These are phyloP conservation scores for Fusarium protoensiforme DNA, from an alignment of 2,329 filamentous ascomycete genomes.

Conservation along the genomic window DNA sequence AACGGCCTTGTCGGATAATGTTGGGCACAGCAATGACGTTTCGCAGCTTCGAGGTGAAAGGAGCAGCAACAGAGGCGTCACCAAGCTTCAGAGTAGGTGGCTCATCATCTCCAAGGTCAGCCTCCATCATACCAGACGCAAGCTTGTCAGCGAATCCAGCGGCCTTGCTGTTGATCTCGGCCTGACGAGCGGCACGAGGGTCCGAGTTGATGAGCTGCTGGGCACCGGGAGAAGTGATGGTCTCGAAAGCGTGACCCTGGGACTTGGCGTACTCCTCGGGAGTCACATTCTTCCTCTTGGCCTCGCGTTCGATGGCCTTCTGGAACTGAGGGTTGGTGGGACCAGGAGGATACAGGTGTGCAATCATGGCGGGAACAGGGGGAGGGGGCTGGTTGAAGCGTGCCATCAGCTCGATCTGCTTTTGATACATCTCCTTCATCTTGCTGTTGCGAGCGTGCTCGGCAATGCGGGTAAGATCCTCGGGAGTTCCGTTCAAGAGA, in stretches of 20 bases:
- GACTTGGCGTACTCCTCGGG: conserved; percentile 66
- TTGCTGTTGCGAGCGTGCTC: conserved; percentile 94
- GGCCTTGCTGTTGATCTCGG: conserved; percentile 77
- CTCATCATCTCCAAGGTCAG: conserved; percentile 87
- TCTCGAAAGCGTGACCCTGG: conserved; percentile 67
- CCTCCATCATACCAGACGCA: conserved; percentile 88
- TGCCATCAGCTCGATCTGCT: conserved; percentile 91
- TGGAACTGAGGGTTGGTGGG: conserved; percentile 93
- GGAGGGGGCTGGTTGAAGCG: conserved; percentile 94
- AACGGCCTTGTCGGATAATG: conserved; percentile 97
- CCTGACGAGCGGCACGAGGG: conserved; percentile 52
- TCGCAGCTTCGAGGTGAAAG: conserved; percentile 96
- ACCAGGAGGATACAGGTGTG: conserved; percentile 92
- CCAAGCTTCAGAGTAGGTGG: conserved; percentile 96
- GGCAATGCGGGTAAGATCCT: conserved; percentile 90
- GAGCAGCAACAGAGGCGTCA: conserved; percentile 95
- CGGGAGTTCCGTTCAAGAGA: conserved; percentile 91
- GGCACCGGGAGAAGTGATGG: conserved; percentile 74
- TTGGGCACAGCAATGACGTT: conserved; percentile 98
- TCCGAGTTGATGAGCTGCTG: conserved; percentile 63
- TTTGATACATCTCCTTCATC: conserved; percentile 99
- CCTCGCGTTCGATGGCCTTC: conserved; percentile 90
- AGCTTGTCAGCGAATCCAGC: conserved; percentile 87
- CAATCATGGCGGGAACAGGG: conserved; percentile 92
- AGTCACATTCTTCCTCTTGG: conserved; percentile 78